Conservation (phyloP, 1,139 yeast genomes). For the Taiozyma sp. region DNA sequence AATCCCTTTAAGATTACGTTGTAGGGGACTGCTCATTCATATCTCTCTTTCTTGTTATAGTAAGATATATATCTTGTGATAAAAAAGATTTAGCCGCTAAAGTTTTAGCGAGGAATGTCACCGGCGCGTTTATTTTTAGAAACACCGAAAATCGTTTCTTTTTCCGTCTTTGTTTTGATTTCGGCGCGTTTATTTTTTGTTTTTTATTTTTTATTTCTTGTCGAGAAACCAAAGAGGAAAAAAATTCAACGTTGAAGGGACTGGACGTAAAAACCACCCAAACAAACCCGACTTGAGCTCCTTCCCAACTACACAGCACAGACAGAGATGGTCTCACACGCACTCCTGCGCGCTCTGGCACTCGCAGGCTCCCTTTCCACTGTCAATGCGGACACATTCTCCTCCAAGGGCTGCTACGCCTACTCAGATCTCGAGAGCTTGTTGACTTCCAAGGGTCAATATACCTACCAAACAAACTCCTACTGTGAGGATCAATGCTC, state of each 20-base stretch:
- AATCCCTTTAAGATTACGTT: too few species aligned
- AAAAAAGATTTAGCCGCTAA: too few species aligned
- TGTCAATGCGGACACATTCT: slow-evolving; percentile 3
- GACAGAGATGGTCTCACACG: neutral
- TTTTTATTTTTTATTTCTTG: neutral
- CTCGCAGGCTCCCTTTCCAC: neutral
- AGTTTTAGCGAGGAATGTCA: too few species aligned
- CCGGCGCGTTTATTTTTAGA: neutral
- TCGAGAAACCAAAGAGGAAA: neutral
- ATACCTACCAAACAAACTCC: slow-evolving; percentile 46
- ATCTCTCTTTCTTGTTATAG: too few species aligned
- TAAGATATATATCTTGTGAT: too few species aligned
- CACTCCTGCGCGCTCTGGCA: neutral
- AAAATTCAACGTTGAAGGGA: neutral
- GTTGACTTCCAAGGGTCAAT: slow-evolving; percentile 21
- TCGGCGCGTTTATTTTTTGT: neutral
- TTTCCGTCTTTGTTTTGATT: neutral
- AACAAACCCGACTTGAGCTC: too few species aligned
- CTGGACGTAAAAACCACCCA: too few species aligned
- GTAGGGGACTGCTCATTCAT: too few species aligned
- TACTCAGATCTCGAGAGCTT: slow-evolving; percentile 9
- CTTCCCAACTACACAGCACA: neutral
- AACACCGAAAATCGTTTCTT: neutral
- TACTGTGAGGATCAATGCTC: slow-evolving; percentile 45
- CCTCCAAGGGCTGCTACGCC: slow-evolving; percentile 19